Base-by-base conservation (phyloP, 768 basidiomycete genomes). In the Ramaria sp. region DNA sequence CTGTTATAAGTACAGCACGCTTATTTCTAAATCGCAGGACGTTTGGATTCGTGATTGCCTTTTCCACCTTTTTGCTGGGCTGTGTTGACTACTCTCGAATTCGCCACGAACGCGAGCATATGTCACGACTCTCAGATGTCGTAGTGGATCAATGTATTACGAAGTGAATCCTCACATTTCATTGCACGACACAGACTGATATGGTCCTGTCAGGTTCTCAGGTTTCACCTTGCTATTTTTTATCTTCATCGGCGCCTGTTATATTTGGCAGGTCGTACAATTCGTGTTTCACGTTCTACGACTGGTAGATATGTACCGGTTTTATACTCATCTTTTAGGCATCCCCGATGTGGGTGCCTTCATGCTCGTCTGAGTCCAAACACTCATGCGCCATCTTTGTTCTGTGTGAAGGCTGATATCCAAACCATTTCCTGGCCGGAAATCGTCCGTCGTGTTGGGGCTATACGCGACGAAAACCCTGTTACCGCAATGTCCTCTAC, bases 361-460 rank as follows among this genome's bases (percentile, higher is more conserved):
- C 39, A 15, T 45, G 50, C 33, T 31, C 19, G 22, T 50, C 19
- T 45, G 19, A 22, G 11, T 43, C 71, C 64, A 45, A 17, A 34
- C 53, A 27, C 46, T 55, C 24, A 51, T 54, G 34, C 34, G 27
- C 27, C 27, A 37, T 2, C 4, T 37, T 9, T 57, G 52, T 55
- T 24, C 55, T 62, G 42, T 24, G 24, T 30, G 52, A 67, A 98
- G 95, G 88, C 83, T 51, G 96, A 99, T 69, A 94, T 99, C 46
- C 91, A 93, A 71, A 98, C 96, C 0, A 92, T 98, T 41, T 86
- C 94, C 0, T 99, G 96, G 96, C 84, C 89, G 0, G 90, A 92
- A 65, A 80, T 99, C 41, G 96, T 99, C 52, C 79, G 88, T 17
- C 81, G 93, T 34, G 92, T 99, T 57, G 84, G 83, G 12, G 75